Evolutionary conservation across 345 rosid species (phyloP), one percentile per base, ranked within the genome.

Genomic region (Brassica cretica): DNA sequence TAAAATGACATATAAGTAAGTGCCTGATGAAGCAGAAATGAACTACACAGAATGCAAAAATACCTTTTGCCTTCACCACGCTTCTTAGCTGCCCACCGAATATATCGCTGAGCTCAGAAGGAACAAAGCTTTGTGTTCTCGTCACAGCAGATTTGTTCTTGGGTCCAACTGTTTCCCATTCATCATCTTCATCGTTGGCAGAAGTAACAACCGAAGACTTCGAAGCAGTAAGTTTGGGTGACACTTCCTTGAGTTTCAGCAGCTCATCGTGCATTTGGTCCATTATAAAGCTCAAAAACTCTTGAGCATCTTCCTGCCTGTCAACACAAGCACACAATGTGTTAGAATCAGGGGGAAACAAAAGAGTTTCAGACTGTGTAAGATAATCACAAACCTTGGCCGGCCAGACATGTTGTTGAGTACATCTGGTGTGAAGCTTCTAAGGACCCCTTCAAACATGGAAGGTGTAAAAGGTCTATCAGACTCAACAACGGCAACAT

Each of bases 101-200:
- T 80, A 95, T 93, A 80, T 88, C 85, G 80, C 93, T 90, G 8
- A 95, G 87, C 82, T 83, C 90, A 3, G 97, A 93, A 15, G 89
- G 89, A 64, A 84, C 70, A 64, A 89, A 88, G 83, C 90, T 91
- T 66, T 92, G 97, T 35, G 92, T 91, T 84, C 98, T 88, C 35
- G 95, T 92, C 73, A 94, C 93, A 16, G 97, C 93, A 56, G 95
- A 88, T 84, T 85, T 91, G 83, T 91, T 92, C 79, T 91, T 94
- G 69, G 91, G 98, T 65, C 98, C 97, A 82, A 91, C 98, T 6
- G 91, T 94, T 83, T 92, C 98, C 98, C 98, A 92, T 77, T 33
- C 37, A 80, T 92, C 95, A 68, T 91, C 97, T 21, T 21, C 24
- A 71, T 91, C 93, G 19, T 53, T 37, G 44, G 67, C 74, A 68